phyloP scores from a whole-genome alignment of 2,329 filamentous ascomycete genomes.

The Penicillium expansum region DNA sequence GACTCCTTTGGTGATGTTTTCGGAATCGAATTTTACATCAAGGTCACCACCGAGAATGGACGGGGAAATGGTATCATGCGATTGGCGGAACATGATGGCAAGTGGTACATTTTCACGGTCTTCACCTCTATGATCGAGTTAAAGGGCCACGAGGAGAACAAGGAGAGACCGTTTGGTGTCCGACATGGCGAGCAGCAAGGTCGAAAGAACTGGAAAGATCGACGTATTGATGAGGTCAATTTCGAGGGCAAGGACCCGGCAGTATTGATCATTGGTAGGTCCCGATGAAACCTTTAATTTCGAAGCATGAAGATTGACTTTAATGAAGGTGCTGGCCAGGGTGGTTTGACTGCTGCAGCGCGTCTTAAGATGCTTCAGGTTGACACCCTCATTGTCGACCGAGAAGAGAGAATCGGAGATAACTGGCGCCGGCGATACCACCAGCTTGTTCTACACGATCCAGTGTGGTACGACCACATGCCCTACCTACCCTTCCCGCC shows the following conservation, averaged over 20 bases:
- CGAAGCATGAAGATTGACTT: neutral
- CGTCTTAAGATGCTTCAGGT: conserved; percentile 60
- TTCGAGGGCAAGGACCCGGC: conserved; percentile 55
- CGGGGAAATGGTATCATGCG: conserved; percentile 56
- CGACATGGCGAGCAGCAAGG: conserved; percentile 53
- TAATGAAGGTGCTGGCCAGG: conserved; percentile 57
- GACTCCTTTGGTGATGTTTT: conserved; percentile 51
- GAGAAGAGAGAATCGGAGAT: conserved; percentile 58
- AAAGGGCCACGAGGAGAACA: conserved; percentile 54
- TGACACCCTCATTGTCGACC: conserved; percentile 57
- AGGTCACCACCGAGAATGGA: conserved; percentile 54
- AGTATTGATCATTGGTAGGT: conserved; percentile 61
- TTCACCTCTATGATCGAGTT: conserved; percentile 60
- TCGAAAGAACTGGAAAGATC: conserved; percentile 61
- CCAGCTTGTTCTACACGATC: conserved; percentile 66
- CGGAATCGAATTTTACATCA: conserved; percentile 58
- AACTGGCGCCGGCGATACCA: conserved; percentile 64
- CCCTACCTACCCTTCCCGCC: conserved; percentile 64
- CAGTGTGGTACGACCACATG: conserved; percentile 56
- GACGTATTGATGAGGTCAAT: conserved; percentile 48
- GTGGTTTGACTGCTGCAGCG: conserved; percentile 57
- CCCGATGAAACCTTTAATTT: neutral
- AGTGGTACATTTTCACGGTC: conserved; percentile 64
- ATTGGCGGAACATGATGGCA: conserved; percentile 42
- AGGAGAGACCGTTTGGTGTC: conserved; percentile 55